These are phyloP conservation scores for Mycosarcoma mackinlayi DNA, from an alignment of 1,284 basidiomycete species.

Conservation along the genomic window DNA sequence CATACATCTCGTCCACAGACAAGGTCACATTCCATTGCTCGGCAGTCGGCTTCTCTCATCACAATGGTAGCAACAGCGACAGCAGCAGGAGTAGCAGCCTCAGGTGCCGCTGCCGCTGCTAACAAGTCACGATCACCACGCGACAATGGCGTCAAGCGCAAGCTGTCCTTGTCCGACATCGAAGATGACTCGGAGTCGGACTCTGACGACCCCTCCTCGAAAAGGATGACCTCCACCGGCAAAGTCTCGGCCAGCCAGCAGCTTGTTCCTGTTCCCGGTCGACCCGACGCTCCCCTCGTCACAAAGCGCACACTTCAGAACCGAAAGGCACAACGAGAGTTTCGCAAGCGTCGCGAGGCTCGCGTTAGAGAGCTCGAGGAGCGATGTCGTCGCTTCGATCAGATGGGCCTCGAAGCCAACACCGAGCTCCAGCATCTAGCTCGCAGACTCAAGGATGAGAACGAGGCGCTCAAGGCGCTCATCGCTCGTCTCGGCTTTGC, in stretches of 20 bases:
- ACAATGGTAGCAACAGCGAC: constrained; percentile 2
- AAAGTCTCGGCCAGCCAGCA: constrained; percentile 45
- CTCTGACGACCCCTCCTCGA: constrained; percentile 23
- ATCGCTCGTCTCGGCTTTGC: constrained; percentile 59
- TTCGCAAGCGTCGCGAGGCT: constrained; percentile 62
- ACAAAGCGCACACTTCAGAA: constrained; percentile 63
- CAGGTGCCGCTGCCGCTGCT: constrained; percentile 10
- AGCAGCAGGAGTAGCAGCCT: not conserved
- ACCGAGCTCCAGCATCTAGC: constrained; percentile 58
- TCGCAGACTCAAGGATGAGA: constrained; percentile 60
- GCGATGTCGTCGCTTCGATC: constrained; percentile 60
- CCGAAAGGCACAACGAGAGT: constrained; percentile 62
- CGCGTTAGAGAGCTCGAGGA: constrained; percentile 62
- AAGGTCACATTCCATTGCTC: no score
- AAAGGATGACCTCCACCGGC: constrained; percentile 24
- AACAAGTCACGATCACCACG: constrained; percentile 17
- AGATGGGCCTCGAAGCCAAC: constrained; percentile 65
- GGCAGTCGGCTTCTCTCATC: not conserved
- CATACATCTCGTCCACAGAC: no score
- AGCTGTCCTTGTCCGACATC: constrained; percentile 29
- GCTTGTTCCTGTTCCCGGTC: constrained; percentile 50
- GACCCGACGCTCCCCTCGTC: constrained; percentile 51
- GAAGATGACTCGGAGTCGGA: constrained; percentile 19
- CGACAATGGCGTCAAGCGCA: constrained; percentile 25
- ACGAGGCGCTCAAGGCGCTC: constrained; percentile 59